Conservation (phyloP, 73 alveolate genomes). For the Symbiodinium natans region DNA sequence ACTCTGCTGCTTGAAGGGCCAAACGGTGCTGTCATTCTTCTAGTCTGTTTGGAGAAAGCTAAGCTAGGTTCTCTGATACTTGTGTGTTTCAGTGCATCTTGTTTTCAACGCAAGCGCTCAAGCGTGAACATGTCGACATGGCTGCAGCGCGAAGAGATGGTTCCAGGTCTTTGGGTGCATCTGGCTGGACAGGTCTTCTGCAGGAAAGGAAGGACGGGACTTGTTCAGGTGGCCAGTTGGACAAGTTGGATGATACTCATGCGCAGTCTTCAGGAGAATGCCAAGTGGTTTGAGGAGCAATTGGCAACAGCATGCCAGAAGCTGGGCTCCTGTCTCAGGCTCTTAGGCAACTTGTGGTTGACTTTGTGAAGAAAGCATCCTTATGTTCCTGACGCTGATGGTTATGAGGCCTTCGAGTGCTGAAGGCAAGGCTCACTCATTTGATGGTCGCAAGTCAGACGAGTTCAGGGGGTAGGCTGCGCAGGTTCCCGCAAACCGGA, state of each 20-base stretch:
- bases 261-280: slow-evolving; percentile 37
- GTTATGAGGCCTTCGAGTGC: slow-evolving; percentile 57
- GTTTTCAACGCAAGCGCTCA: too few species aligned
- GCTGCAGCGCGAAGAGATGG: too few species aligned
- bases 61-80: too few species aligned
- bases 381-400: not conserved
- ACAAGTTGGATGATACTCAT: too few species aligned
- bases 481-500: slow-evolving; percentile 76
- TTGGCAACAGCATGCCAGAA: slow-evolving; percentile 14
- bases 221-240: not conserved
- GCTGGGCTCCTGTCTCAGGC: slow-evolving; percentile 18
- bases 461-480: not conserved
- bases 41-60: too few species aligned
- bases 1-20: too few species aligned
- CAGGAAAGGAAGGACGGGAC: slow-evolving; percentile 62
- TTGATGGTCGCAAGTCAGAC: not conserved
- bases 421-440: slow-evolving; percentile 23
- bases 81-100: too few species aligned
- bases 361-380: too few species aligned
- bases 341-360: not conserved
- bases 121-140: too few species aligned
- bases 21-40: too few species aligned
- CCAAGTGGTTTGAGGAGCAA: slow-evolving; percentile 91
- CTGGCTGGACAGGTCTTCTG: slow-evolving; percentile 90
- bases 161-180: slow-evolving; percentile 63